These are phyloP conservation scores for Ogataea saltuana DNA, from an alignment of 805 yeast genomes.

Conservation along the genomic window DNA sequence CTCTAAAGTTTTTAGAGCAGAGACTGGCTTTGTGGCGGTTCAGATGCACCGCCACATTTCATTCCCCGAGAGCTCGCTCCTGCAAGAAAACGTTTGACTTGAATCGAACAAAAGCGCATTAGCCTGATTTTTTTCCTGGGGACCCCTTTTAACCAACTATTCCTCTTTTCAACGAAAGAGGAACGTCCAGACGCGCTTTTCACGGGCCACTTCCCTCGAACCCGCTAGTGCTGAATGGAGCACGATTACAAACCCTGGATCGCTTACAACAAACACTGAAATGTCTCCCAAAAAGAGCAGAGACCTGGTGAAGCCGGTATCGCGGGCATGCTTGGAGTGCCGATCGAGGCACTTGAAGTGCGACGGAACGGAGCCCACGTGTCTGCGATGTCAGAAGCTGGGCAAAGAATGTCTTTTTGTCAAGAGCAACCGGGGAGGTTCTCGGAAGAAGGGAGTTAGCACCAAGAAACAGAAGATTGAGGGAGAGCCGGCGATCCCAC, in stretches of 20 bases:
- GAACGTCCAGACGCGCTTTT: too few species aligned
- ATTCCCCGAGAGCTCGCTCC: background rate
- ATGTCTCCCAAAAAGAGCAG: conserved; percentile 9
- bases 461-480: conserved; percentile 28
- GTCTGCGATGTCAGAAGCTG: conserved; percentile 42
- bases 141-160: background rate
- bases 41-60: background rate
- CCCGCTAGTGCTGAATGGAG: too few species aligned
- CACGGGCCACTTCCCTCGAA: too few species aligned
- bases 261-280: background rate
- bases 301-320: conserved; percentile 38
- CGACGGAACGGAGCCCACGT: conserved; percentile 48
- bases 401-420: conserved; percentile 47
- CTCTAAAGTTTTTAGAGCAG: background rate
- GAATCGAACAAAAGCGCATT: background rate
- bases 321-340: conserved; percentile 53
- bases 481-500: conserved; percentile 5
- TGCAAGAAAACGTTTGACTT: background rate
- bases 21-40: background rate
- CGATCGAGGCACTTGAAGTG: conserved; percentile 52
- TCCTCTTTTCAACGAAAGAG: too few species aligned
- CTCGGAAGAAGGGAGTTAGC: conserved; percentile 48
- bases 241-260: too few species aligned
- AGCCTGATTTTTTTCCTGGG: background rate
- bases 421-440: conserved; percentile 54